Percentiles rank a stretch among this genome's conserved stretches.
phyloP scores from a whole-genome alignment of 1,284 basidiomycete species.

The Cystobasidium sp. region DNA sequence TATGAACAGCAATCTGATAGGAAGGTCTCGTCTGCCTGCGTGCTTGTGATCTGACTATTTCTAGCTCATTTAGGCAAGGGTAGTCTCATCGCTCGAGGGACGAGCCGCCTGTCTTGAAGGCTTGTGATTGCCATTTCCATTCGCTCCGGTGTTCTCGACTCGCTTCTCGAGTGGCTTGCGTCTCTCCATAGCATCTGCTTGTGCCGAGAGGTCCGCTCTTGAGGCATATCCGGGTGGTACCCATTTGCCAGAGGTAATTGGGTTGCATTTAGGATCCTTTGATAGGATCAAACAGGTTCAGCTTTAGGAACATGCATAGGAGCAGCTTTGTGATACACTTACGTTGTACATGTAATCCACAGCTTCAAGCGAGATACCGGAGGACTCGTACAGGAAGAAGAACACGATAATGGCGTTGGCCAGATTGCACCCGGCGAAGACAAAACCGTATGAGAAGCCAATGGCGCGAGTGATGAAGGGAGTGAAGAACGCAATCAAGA shows the following conservation, averaged over 20 bases:
- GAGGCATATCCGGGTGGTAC: slow-evolving; percentile 50
- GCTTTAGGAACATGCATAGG: background rate
- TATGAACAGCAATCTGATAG: too few species aligned
- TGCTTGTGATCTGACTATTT: too few species aligned
- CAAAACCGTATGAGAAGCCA: slow-evolving; percentile 70
- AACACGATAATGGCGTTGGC: slow-evolving; percentile 67
- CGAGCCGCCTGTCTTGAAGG: background rate
- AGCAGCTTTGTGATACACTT: background rate
- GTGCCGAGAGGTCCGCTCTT: slow-evolving; percentile 45
- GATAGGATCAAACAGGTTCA: background rate
- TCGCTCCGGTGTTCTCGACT: slow-evolving; percentile 45
- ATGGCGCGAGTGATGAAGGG: slow-evolving; percentile 58
- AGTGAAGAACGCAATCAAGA: slow-evolving; percentile 63
- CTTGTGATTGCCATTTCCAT: slow-evolving; percentile 34
- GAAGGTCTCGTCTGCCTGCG: too few species aligned
- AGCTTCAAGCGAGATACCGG: slow-evolving; percentile 50
- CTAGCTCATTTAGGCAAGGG: slow-evolving; percentile 15
- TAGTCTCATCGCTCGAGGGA: slow-evolving; percentile 28
- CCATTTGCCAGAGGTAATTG: slow-evolving; percentile 61
- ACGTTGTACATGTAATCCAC: slow-evolving; percentile 77
- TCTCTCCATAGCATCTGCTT: slow-evolving; percentile 45
- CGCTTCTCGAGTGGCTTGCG: slow-evolving; percentile 42
- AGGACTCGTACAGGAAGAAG: slow-evolving; percentile 46
- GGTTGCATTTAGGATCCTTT: slow-evolving; percentile 52
- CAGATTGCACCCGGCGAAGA: slow-evolving; percentile 64